Conservation (phyloP, 108 stramenopile species). For the Nannochloropsis gaditana region DNA sequence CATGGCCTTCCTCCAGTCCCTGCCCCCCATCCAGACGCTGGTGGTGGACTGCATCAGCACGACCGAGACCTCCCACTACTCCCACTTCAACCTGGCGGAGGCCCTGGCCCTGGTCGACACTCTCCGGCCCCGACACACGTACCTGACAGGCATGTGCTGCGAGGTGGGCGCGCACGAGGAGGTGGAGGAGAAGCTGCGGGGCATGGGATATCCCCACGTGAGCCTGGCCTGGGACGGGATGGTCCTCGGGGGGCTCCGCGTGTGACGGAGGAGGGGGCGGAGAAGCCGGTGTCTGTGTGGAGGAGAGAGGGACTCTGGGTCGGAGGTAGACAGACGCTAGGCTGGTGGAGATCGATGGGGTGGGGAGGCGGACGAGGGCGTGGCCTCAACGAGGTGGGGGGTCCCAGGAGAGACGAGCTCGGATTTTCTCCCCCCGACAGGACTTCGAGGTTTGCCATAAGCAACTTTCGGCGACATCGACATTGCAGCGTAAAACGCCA, state of each 20-base stretch:
- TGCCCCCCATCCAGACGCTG: constrained; percentile 24
- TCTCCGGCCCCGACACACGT: not conserved
- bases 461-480: no score
- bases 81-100: constrained; percentile 28
- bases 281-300: not conserved
- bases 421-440: no score
- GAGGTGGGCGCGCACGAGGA: constrained; percentile 26
- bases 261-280: not conserved
- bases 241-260: not conserved
- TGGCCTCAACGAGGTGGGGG: no score
- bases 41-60: constrained; percentile 34
- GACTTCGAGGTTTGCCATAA: no score
- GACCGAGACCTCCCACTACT: constrained; percentile 19
- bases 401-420: no score
- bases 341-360: no score
- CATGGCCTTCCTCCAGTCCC: constrained; percentile 9
- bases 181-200: not conserved
- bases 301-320: not conserved
- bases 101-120: not conserved
- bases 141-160: constrained; percentile 32
- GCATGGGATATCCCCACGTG: constrained; percentile 20
- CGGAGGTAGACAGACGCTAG: no score
- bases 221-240: constrained; percentile 12
- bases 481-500: no score
- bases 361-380: no score